Percentiles rank a stretch among this genome's conserved stretches.
Evolutionary conservation across 805 yeast species (phyloP).

Genomic region (Babjeviella inositovora): DNA sequence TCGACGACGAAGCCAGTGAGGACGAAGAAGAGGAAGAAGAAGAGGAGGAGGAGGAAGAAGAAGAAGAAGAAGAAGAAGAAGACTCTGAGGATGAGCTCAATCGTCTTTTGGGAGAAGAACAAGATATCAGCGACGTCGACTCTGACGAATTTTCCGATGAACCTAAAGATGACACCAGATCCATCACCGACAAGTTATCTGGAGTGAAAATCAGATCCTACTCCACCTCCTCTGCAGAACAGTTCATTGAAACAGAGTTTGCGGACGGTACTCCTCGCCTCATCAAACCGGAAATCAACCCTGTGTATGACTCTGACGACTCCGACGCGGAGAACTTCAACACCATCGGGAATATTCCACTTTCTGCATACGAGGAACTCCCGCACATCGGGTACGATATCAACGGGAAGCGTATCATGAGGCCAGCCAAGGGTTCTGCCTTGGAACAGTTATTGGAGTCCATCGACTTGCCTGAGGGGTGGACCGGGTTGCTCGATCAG

Average conservation of each 20-base stretch:
- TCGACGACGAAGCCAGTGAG: constrained; percentile 23
- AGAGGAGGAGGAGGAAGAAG: constrained; percentile 12
- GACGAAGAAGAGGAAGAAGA: constrained; percentile 6
- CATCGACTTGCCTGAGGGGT: constrained; percentile 93
- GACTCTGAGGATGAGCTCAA: constrained; percentile 54
- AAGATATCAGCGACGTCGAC: constrained; percentile 17
- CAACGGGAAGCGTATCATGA: constrained; percentile 95
- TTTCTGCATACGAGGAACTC: constrained; percentile 89
- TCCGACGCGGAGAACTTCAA: constrained; percentile 69
- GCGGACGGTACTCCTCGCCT: constrained; percentile 74
- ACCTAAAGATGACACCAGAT: constrained; percentile 29
- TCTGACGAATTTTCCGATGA: constrained; percentile 35
- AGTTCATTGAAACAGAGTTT: constrained; percentile 26
- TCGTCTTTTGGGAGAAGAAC: constrained; percentile 38
- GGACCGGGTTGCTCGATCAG: constrained; percentile 93
- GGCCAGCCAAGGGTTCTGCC: constrained; percentile 96
- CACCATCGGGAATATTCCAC: constrained; percentile 87
- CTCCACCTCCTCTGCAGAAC: constrained; percentile 19
- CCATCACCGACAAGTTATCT: constrained; percentile 37
- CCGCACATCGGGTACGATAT: constrained; percentile 96
- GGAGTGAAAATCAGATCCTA: constrained; percentile 35
- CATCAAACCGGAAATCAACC: constrained; percentile 80
- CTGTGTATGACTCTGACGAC: constrained; percentile 91
- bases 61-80: constrained; percentile 13
- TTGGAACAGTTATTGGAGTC: constrained; percentile 77